Evolutionary conservation across 2,329 filamentous ascomycete species (phyloP).

Genomic region (Talaromyces sp.): DNA sequence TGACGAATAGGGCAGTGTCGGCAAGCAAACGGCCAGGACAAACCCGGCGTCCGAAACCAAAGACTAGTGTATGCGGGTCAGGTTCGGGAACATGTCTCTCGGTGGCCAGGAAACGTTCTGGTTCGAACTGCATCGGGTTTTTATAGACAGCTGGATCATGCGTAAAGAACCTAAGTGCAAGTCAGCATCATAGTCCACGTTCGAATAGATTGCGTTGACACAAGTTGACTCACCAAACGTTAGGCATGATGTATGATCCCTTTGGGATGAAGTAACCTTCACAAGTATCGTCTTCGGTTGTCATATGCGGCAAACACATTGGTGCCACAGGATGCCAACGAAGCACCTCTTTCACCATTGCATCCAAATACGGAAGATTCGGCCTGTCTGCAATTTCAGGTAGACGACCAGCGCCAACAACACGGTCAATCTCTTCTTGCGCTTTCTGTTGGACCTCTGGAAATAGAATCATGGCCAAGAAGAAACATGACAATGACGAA

Average conservation of each 20-base stretch:
- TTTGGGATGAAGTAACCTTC: slow-evolving; percentile 28
- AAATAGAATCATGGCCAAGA: slow-evolving; percentile 53
- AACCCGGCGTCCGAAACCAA: slow-evolving; percentile 44
- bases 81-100: slow-evolving; percentile 33
- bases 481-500: slow-evolving; percentile 42
- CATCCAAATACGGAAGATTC: slow-evolving; percentile 31
- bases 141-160: slow-evolving; percentile 39
- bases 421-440: slow-evolving; percentile 39
- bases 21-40: slow-evolving; percentile 45
- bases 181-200: not conserved
- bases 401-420: slow-evolving; percentile 30
- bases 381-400: slow-evolving; percentile 35
- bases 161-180: slow-evolving; percentile 34
- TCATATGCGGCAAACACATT: slow-evolving; percentile 26
- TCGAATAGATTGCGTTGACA: not conserved
- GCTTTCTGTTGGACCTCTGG: slow-evolving; percentile 52
- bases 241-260: slow-evolving; percentile 31
- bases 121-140: slow-evolving; percentile 41
- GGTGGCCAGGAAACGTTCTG: slow-evolving; percentile 41
- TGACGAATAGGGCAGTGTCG: slow-evolving; percentile 42
- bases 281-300: slow-evolving; percentile 23
- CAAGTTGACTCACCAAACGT: slow-evolving; percentile 28
- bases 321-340: slow-evolving; percentile 29
- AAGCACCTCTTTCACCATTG: slow-evolving; percentile 31
- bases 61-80: slow-evolving; percentile 33